A percentile compares a stretch with the other conserved stretches of the same genome.
Evolutionary conservation across 1,139 yeast species (phyloP).

Genomic region (Hanseniaspora gamundiae): DNA sequence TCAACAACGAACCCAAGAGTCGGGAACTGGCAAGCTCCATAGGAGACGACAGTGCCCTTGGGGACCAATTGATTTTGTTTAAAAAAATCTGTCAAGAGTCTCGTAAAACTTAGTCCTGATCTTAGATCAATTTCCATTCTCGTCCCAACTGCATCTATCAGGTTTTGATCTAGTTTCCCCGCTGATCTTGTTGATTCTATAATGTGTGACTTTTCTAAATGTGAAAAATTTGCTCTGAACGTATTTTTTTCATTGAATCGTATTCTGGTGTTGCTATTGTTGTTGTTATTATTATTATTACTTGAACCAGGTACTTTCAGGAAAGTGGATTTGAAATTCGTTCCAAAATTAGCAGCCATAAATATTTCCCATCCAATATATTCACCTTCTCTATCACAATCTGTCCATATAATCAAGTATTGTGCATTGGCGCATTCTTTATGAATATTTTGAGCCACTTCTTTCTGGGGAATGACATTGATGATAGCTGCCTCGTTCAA

Average conservation of each 20-base stretch:
- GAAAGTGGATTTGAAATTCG: slow-evolving; percentile 2
- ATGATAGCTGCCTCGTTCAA: slow-evolving; percentile 52
- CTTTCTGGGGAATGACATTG: slow-evolving; percentile 32
- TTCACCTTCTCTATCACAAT: slow-evolving; percentile 97
- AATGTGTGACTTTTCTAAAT: slow-evolving; percentile 67
- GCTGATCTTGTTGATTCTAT: slow-evolving; percentile 66
- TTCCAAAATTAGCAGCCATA: slow-evolving; percentile 38
- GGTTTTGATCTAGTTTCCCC: slow-evolving; percentile 45
- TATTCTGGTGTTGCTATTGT: background rate
- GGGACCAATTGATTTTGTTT: slow-evolving; percentile 13
- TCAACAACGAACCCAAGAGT: slow-evolving; percentile 97
- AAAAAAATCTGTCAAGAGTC: slow-evolving; percentile 32
- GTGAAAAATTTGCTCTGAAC: slow-evolving; percentile 76
- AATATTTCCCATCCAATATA: slow-evolving; percentile 82
- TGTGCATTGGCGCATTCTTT: slow-evolving; percentile 51
- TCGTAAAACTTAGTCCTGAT: slow-evolving; percentile 81
- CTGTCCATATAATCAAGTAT: slow-evolving; percentile 89
- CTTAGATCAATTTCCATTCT: slow-evolving; percentile 81
- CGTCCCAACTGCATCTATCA: slow-evolving; percentile 75
- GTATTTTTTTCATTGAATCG: slow-evolving; percentile 35
- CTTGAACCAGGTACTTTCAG: slow-evolving; percentile 9
- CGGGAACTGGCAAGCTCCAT: slow-evolving; percentile 96
- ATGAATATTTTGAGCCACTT: slow-evolving; percentile 58
- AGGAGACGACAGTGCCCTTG: slow-evolving; percentile 39
- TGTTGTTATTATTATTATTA: slow-evolving; percentile 34